Conservation (phyloP, 23 red algal genomes). For the Gracilaria caudata region DNA sequence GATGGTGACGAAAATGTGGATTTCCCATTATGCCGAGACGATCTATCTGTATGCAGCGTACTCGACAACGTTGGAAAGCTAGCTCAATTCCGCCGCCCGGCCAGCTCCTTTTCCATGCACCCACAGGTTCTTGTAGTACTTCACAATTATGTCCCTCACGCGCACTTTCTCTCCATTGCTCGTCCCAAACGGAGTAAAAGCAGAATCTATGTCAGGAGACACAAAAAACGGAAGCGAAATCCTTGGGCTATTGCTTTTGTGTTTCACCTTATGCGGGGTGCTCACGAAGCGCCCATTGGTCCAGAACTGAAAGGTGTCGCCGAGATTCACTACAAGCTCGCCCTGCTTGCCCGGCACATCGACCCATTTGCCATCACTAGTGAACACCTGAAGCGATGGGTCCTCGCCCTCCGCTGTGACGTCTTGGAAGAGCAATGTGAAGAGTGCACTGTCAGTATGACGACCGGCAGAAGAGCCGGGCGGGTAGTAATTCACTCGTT, state of each 20-base stretch:
- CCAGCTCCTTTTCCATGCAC: conserved; percentile 10
- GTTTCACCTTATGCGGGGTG: conserved; percentile 31
- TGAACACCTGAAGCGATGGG: conserved; percentile 8
- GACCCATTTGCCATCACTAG: background rate
- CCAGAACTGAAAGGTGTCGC: conserved; percentile 31
- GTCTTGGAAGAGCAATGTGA: conserved; percentile 28
- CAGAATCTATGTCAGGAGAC: conserved; percentile 15
- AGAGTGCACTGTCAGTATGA: conserved; percentile 40
- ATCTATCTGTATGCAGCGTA: too few relatives aligned
- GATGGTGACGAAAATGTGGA: too few relatives aligned
- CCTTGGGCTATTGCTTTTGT: background rate
- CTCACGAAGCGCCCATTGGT: conserved; percentile 11
- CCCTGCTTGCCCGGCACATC: background rate
- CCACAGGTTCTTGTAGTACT: conserved; percentile 33
- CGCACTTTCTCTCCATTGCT: background rate
- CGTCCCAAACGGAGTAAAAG: conserved; percentile 3
- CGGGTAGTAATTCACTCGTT: conserved; percentile 34
- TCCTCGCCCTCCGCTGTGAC: background rate
- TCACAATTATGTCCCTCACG: conserved; percentile 24
- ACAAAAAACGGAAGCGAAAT: conserved; percentile 31
- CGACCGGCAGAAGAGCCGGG: background rate
- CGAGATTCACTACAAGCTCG: conserved; percentile 14
- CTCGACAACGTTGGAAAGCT: too few relatives aligned
- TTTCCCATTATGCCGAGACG: too few relatives aligned
- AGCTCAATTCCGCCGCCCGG: conserved; percentile 13